Evolutionary conservation across 768 basidiomycete genomes (phyloP).

Genomic region (Boletus rubescentipes): DNA sequence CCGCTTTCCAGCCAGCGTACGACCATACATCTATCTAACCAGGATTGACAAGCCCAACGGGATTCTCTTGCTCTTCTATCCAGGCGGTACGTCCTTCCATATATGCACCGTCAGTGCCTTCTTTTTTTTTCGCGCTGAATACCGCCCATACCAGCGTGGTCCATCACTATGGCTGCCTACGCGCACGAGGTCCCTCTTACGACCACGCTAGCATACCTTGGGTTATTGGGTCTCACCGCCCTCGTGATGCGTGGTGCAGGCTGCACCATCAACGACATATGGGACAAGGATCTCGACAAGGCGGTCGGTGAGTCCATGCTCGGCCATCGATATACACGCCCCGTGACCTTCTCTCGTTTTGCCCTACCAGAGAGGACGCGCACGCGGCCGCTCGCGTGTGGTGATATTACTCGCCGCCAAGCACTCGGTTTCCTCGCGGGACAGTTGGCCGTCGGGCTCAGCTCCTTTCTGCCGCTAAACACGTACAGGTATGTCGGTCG

Average conservation of each 20-base stretch:
- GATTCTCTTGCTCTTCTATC: slow-evolving; percentile 86
- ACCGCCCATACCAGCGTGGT: slow-evolving; percentile 72
- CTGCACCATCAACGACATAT: slow-evolving; percentile 99
- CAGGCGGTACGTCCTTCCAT: slow-evolving; percentile 68
- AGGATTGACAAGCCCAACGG: slow-evolving; percentile 97
- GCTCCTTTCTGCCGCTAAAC: slow-evolving; percentile 86
- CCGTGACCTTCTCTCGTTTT: not conserved
- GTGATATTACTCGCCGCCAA: slow-evolving; percentile 74
- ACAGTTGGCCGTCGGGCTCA: slow-evolving; percentile 81
- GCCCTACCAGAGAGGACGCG: slow-evolving; percentile 75
- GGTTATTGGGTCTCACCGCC: slow-evolving; percentile 87
- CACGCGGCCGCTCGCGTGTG: slow-evolving; percentile 81
- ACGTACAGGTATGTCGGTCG: slow-evolving; percentile 73
- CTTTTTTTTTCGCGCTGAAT: not conserved
- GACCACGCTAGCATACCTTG: slow-evolving; percentile 70
- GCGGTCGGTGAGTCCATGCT: slow-evolving; percentile 65
- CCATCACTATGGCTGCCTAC: slow-evolving; percentile 95
- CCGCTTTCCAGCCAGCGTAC: slow-evolving; percentile 52
- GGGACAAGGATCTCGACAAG: slow-evolving; percentile 91
- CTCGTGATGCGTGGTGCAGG: slow-evolving; percentile 98
- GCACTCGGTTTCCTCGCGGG: slow-evolving; percentile 79
- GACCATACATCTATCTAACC: slow-evolving; percentile 83
- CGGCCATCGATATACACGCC: not conserved
- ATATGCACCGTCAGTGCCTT: no score
- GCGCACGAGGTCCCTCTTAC: slow-evolving; percentile 65